Base-by-base conservation (phyloP, 2,329 filamentous ascomycete genomes). In the Thermothelomyces thermophilus region DNA sequence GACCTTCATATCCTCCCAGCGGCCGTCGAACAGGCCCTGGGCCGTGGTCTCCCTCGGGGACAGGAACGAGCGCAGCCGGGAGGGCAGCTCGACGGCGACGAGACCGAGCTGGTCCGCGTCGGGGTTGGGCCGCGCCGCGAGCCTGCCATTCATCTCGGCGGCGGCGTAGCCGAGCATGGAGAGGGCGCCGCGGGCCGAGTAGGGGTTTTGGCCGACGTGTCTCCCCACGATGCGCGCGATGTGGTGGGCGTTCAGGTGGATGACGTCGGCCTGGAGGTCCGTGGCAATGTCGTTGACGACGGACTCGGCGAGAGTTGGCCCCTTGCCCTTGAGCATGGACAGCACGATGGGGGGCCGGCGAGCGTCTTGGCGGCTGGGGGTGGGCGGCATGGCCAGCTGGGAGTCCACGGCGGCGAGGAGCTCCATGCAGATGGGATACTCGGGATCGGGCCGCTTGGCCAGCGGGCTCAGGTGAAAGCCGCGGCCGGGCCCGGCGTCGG, bases 161-260 rank as follows among this genome's bases (percentile, higher is more conserved):
- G 77, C 68, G 56, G 72, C 70, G 55, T 82, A 84, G 2, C 76
- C 79, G 41, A 84, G 65, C 56, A 75, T 72, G 2, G 79, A 75
- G 10, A 79, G 65, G 17, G 70, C 64, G 1, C 77, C 75, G 11
- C 73, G 73, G 3, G 69, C 68, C 66, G 68, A 72, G 52, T 77
- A 62, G 6, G 63, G 60, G 7, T 68, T 74, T 60, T 86, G 81
- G 4, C 83, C 84, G 9, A 90, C 67, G 59, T 90, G 88, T 37
- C 80, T 74, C 2, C 83, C 84, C 0, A 84, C 74, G 22, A 93
- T 70, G 43, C 83, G 75, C 3, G 84, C 84, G 46, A 94, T 68
- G 60, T 86, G 83, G 54, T 83, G 77, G 1, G 87, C 80, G 60
- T 83, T 79, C 10, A 94, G 63, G 17, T 79, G 75, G 28, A 93